Evolutionary conservation across 1,139 yeast species (phyloP).

Genomic region (Candida tropicalis): DNA sequence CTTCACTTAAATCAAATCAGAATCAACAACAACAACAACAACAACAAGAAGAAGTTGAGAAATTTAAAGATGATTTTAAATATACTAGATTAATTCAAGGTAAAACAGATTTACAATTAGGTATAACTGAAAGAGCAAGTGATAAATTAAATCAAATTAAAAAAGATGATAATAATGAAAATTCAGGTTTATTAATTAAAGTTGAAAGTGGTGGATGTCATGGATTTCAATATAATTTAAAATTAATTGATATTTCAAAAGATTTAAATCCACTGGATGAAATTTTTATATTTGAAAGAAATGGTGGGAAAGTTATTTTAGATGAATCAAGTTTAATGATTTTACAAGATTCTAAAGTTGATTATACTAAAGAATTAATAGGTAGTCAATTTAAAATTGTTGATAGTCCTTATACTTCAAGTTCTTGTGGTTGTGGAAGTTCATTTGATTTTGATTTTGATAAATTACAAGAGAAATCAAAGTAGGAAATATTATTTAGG

Average conservation of each 20-base stretch:
- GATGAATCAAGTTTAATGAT: constrained; percentile 83
- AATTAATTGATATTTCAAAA: constrained; percentile 54
- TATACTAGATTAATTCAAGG: constrained; percentile 38
- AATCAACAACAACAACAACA: constrained; percentile 9
- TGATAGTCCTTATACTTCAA: constrained; percentile 86
- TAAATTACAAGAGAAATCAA: constrained; percentile 37
- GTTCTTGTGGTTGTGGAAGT: constrained; percentile 96
- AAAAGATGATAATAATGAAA: constrained; percentile 55
- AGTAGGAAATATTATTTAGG: constrained; percentile 7
- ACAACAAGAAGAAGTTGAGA: constrained; percentile 19
- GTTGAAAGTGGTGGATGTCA: constrained; percentile 99
- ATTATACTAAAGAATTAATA: constrained; percentile 88
- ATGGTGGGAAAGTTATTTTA: constrained; percentile 64
- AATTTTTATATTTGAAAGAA: constrained; percentile 63
- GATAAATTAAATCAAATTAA: constrained; percentile 60
- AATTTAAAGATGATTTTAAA: constrained; percentile 29
- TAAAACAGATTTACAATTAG: constrained; percentile 37
- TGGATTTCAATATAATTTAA: constrained; percentile 88
- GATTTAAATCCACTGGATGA: constrained; percentile 38
- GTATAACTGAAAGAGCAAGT: constrained; percentile 44
- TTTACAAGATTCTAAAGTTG: constrained; percentile 82
- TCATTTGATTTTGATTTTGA: constrained; percentile 87
- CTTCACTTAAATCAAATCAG: constrained; percentile 19
- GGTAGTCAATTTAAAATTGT: constrained; percentile 93
- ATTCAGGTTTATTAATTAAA: constrained; percentile 68